These are phyloP conservation scores for Colletotrichum magnum DNA, from an alignment of 2,329 filamentous ascomycete genomes.

Conservation along the genomic window DNA sequence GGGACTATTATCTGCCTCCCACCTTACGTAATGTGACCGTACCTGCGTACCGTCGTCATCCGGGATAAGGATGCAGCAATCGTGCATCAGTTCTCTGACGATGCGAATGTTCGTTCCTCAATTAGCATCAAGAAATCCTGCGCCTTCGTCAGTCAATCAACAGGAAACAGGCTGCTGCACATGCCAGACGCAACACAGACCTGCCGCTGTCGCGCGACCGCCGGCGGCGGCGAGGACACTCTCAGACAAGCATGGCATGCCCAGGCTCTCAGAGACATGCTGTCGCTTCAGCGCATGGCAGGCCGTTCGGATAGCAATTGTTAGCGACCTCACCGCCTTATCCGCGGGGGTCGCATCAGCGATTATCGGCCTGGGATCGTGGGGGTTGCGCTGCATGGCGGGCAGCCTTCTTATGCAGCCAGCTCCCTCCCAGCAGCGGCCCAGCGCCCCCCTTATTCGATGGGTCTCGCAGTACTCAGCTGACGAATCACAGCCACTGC, in stretches of 20 bases:
- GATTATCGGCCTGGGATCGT: slow-evolving; percentile 25
- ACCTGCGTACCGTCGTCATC: too few relatives aligned
- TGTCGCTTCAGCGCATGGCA: background rate
- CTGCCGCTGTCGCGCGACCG: slow-evolving; percentile 10
- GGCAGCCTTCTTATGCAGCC: slow-evolving; percentile 27
- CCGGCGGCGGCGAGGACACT: background rate
- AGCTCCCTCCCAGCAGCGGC: slow-evolving; percentile 16
- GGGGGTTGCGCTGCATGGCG: slow-evolving; percentile 25
- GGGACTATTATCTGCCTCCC: too few relatives aligned
- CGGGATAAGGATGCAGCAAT: background rate
- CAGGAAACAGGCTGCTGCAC: slow-evolving; percentile 35
- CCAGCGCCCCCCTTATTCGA: slow-evolving; percentile 9
- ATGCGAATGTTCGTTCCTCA: background rate
- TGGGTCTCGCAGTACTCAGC: background rate
- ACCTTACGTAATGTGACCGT: too few relatives aligned
- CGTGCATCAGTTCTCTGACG: slow-evolving; percentile 1
- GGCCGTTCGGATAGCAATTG: slow-evolving; percentile 17
- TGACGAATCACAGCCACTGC: slow-evolving; percentile 28
- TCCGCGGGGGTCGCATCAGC: slow-evolving; percentile 12
- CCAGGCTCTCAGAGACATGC: slow-evolving; percentile 15
- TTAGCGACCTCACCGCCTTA: slow-evolving; percentile 17
- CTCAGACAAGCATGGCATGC: slow-evolving; percentile 30
- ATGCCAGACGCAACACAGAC: slow-evolving; percentile 38
- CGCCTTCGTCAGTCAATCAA: slow-evolving; percentile 26
- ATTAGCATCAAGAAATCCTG: slow-evolving; percentile 1